Conservation (phyloP, 2,329 filamentous ascomycete species). For the Incumbomyces lentus region DNA sequence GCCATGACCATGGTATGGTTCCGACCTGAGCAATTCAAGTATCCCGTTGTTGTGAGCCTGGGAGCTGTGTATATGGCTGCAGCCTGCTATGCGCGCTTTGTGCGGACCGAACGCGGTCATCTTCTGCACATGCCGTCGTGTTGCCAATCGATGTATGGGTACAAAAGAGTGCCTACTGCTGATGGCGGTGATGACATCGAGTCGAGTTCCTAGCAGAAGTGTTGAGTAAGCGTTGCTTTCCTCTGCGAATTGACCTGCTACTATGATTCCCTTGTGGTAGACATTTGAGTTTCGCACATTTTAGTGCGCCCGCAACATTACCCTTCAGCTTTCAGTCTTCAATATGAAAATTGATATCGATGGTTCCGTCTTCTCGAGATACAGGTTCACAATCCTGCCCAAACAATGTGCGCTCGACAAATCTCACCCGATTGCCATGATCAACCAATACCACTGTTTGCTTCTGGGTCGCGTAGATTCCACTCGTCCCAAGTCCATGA, state of each 20-base stretch:
- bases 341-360: slow-evolving; percentile 38
- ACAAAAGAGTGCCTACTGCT: background rate
- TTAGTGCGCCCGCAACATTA: background rate
- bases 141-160: background rate
- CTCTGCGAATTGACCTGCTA: background rate
- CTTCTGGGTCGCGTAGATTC: slow-evolving; percentile 54
- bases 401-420: slow-evolving; percentile 52
- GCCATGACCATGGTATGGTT: slow-evolving; percentile 55
- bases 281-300: background rate
- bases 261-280: background rate
- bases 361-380: slow-evolving; percentile 37
- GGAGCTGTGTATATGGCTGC: slow-evolving; percentile 42
- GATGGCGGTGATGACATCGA: background rate
- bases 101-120: slow-evolving; percentile 50
- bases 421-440: slow-evolving; percentile 46
- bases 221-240: background rate
- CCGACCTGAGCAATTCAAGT: slow-evolving; percentile 53
- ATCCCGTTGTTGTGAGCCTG: slow-evolving; percentile 51
- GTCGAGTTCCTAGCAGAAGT: background rate
- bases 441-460: slow-evolving; percentile 52
- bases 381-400: slow-evolving; percentile 42
- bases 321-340: slow-evolving; percentile 21
- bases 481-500: slow-evolving; percentile 30
- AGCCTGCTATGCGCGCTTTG: slow-evolving; percentile 28
- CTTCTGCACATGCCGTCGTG: slow-evolving; percentile 40